A percentile compares a stretch with the other conserved stretches of the same genome.
phyloP scores from a whole-genome alignment of 1,139 yeast species.

The Barnettozyma hawaiiensis region DNA sequence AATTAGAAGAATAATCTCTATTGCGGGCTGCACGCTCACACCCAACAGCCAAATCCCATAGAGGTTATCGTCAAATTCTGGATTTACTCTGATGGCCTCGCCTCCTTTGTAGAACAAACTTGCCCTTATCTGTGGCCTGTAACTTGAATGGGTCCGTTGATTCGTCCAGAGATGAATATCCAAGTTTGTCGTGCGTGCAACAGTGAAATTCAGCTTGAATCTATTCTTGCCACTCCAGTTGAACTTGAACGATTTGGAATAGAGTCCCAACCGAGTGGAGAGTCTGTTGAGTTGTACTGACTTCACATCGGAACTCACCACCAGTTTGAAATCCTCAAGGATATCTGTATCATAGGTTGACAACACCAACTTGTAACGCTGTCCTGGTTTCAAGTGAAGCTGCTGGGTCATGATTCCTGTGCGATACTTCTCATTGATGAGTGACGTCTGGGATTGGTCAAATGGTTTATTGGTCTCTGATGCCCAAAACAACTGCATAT shows the following conservation, averaged over 20 bases:
- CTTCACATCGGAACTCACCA: constrained; percentile 10
- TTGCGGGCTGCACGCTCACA: constrained; percentile 4
- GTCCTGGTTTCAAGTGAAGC: constrained; percentile 35
- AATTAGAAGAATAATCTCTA: constrained; percentile 32
- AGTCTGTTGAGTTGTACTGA: constrained; percentile 13
- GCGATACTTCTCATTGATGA: constrained; percentile 32
- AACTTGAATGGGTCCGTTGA: constrained; percentile 13
- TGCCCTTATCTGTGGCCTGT: constrained; percentile 33
- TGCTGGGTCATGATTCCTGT: constrained; percentile 25
- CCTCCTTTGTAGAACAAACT: constrained; percentile 35
- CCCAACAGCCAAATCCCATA: constrained; percentile 23
- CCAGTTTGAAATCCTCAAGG: constrained; percentile 16
- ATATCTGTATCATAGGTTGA: constrained; percentile 33
- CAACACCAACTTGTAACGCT: constrained; percentile 32
- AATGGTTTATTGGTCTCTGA: constrained; percentile 25
- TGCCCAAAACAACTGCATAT: constrained; percentile 40
- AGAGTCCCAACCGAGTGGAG: constrained; percentile 35
- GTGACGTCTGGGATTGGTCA: constrained; percentile 27
- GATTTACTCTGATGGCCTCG: constrained; percentile 23
- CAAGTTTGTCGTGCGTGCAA: constrained; percentile 23
- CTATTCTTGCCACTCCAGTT: constrained; percentile 40
- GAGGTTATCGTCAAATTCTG: constrained; percentile 29
- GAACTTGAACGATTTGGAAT: constrained; percentile 25
- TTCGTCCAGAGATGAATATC: constrained; percentile 29
- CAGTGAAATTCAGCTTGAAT: constrained; percentile 31